Base-by-base conservation (phyloP, 2,329 filamentous ascomycete species). In the Dothistroma pini region DNA sequence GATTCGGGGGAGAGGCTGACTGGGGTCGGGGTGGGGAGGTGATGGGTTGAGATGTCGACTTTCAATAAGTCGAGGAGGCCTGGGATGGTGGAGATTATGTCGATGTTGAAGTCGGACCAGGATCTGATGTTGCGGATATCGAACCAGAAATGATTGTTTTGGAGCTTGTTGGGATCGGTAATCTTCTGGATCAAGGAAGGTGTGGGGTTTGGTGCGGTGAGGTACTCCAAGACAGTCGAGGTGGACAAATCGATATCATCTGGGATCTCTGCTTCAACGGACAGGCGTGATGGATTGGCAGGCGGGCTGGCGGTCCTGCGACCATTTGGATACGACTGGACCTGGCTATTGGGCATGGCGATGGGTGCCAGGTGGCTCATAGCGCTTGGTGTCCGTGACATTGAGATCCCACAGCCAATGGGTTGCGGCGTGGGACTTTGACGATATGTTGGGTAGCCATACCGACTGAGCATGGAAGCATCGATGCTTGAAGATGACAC, bases 101-200 rank as follows among this genome's bases (percentile, higher is more conserved):
- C 75, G 11, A 90, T 79, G 66, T 85, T 90, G 83, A 97, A 97
- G 68, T 86, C 84, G 56, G 84, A 84, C 93, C 93, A 97, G 63
- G 86, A 84, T 64, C 90, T 86, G 67, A 97, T 81, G 74, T 96
- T 93, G 68, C 93, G 89, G 61, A 96, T 84, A 71, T 97, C 93
- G 90, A 91, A 97, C 93, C 93, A 97, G 76, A 93, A 96, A 79
- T 96, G 87, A 75, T 88, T 91, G 70, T 84, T 88, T 76, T 82
- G 84, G 71, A 82, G 87, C 74, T 86, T 89, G 78, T 86, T 74
- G 72, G 89, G 87, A 62, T 89, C 90, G 67, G 93, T 85, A 35
- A 68, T 68, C 67, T 88, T 89, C 71, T 89, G 89, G 41, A 96
- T 91, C 35, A 96, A 81, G 47, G 89, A 88, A 19, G 93, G 89